Evolutionary conservation across 345 rosid species (phyloP), one percentile per base, ranked within the genome.

Genomic region (Arabis hirsuta): DNA sequence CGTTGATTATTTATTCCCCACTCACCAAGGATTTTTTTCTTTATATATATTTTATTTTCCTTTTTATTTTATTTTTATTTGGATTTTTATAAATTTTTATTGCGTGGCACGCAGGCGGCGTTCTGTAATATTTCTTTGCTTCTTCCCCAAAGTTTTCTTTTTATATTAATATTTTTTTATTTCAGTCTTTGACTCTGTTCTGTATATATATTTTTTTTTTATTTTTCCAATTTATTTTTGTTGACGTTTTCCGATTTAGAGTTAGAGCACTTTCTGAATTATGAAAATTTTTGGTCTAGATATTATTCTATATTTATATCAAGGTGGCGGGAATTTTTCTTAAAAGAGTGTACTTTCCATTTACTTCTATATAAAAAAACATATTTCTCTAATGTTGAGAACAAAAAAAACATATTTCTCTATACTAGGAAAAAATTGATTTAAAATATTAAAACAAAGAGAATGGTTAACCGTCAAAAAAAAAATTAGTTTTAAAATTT

Each of bases 1-100:
- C 81, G 73, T 72, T 58, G 77, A 72, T 72, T 72, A 34, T 46
- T 34, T 54, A 63, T 62, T 68, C 67, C 65, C 65, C 32, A 31
- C 51, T 54, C 34, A 61, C 67, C 67, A 74, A 74, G 62, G n/a
- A 8, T 7, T 36, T 8, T 8, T 36, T 36, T 36, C 24, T 22
- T 22, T 2, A 31, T 9, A 36, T 36, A 7, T 36, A 32, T 36
- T 36, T 36, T 36, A 9, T 8, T 36, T 36, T 36, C 2, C 2
- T 22, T 22, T 22, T 22, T n/a, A n/a, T n/a, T 67, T 41, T 12
- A 16, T 48, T 20, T 47, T 6, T n/a, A n/a, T 3, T 27, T 51
- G 45, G 50, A 24, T 9, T 69, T 54, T 54, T 76, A 52, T 16
- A 39, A 10, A 65, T 10, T 73, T 31, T 44, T 3, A 22, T 51